Evolutionary conservation across 805 yeast genomes (phyloP).

Genomic region (Candida sithepensis): DNA sequence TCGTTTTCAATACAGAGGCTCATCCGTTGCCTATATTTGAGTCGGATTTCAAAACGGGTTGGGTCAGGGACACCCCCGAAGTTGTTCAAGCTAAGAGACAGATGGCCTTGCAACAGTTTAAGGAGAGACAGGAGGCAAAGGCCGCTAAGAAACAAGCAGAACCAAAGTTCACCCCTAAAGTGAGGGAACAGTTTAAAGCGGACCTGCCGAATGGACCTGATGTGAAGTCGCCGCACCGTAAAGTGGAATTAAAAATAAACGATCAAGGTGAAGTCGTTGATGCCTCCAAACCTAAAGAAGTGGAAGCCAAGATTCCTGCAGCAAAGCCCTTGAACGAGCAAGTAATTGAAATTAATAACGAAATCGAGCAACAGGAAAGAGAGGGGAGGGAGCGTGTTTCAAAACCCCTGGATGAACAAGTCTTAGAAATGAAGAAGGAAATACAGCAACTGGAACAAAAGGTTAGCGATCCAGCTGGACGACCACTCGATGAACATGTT

Average conservation of each 20-base stretch:
- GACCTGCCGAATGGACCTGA: not conserved
- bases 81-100: not conserved
- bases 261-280: not conserved
- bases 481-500: constrained; percentile 15
- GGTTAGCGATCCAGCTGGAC: constrained; percentile 3
- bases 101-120: not conserved
- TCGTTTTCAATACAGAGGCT: constrained; percentile 89
- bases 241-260: not conserved
- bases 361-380: constrained; percentile 1
- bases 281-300: not conserved
- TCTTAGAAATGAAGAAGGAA: constrained; percentile 14
- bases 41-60: constrained; percentile 55
- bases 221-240: not conserved
- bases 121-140: not conserved
- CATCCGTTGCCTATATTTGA: constrained; percentile 84
- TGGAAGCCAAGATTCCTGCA: constrained; percentile 21
- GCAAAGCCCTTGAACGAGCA: constrained; percentile 28
- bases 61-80: constrained; percentile 38
- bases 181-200: not conserved
- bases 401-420: constrained; percentile 12
- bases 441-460: constrained; percentile 1
- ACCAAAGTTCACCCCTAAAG: not conserved
- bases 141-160: not conserved
- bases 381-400: constrained; percentile 4
- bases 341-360: constrained; percentile 14